Evolutionary conservation across 805 yeast genomes (phyloP).

Genomic region (Candida awuae): DNA sequence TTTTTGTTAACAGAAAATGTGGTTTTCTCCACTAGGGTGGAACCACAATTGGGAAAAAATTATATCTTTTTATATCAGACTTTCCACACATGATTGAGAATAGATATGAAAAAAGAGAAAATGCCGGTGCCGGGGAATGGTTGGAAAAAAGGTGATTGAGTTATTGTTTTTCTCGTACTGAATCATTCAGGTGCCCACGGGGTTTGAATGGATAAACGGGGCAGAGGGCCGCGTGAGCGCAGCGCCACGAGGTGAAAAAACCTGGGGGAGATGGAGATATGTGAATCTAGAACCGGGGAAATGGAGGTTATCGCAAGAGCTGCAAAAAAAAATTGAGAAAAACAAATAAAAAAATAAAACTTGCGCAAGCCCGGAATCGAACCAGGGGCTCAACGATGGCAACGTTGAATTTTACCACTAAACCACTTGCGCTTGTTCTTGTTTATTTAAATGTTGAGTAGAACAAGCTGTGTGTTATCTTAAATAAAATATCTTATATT

Average conservation of each 20-base stretch:
- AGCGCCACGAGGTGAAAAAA: neutral
- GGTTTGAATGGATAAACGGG: slow-evolving; percentile 3
- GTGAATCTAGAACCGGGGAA: neutral
- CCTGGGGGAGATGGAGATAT: neutral
- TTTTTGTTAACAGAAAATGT: neutral
- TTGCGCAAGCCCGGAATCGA: slow-evolving; percentile 25
- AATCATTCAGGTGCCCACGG: no score
- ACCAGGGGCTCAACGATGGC: slow-evolving; percentile 25
- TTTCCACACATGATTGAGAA: no score
- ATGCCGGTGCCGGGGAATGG: no score
- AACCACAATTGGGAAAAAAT: neutral
- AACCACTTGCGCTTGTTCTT: slow-evolving; percentile 10
- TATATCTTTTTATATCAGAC: no score
- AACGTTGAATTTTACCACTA: slow-evolving; percentile 17
- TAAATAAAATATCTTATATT: no score
- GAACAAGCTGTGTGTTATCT: no score
- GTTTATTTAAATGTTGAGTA: no score
- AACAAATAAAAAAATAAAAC: neutral
- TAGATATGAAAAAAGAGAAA: no score
- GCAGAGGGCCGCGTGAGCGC: neutral
- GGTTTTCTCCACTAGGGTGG: neutral
- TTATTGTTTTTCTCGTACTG: no score
- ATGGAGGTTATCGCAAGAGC: neutral
- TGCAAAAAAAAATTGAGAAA: neutral
- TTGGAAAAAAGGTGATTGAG: no score